Base-by-base conservation (phyloP, 2,329 filamentous ascomycete genomes). In the Calonectria hawksworthii region DNA sequence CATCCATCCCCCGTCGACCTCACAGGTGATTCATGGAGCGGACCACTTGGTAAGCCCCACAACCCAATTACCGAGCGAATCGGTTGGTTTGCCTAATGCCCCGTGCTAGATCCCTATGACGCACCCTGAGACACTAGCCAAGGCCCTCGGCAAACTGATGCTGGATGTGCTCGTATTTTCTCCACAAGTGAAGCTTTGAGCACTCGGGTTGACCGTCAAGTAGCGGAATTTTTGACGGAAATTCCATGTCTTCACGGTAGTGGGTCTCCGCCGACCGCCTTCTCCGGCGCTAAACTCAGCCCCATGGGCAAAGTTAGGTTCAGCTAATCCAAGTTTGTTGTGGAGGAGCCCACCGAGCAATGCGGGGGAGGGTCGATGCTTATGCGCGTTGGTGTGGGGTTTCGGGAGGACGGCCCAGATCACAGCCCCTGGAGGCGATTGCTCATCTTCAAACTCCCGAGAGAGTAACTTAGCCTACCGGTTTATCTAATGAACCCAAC, bases 11-110 rank as follows among this genome's bases (percentile, higher is more conserved):
- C 69, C 61, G 18, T 71, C 61, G 21, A 66, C 69, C 9, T 66
- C 61, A 9, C 50, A 66, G 61, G 61, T 71, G 21, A 36, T 71
- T 64, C n/a, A 30, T n/a, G 69, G 69, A 21, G 69, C 69, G n/a
- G 69, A 59, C 4, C 69, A 71, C 61, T 18, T 71, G 14, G 69
- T 71, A 50, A 30, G 67, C 50, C 30, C 21, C 67, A 26, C 21
- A 21, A 21, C 11, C 16, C 11, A 9, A 8, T 8, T 11, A 16
- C 9, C 64, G 14, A 36, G 36, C 21, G n/a, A 44, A 51, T n/a
- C 23, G 30, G 26, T 0, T 30, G 26, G 26, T 14, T 64, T 13
- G 34, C 36, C 50, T 47, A 44, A 5, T 47, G 21, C 3, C 14
- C 23, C 30, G 16, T 38, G 30, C 18, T 36, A 71, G 61, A 50